Evolutionary conservation across 441 rosid species (phyloP).

Genomic region (Gossypium gossypioides): DNA sequence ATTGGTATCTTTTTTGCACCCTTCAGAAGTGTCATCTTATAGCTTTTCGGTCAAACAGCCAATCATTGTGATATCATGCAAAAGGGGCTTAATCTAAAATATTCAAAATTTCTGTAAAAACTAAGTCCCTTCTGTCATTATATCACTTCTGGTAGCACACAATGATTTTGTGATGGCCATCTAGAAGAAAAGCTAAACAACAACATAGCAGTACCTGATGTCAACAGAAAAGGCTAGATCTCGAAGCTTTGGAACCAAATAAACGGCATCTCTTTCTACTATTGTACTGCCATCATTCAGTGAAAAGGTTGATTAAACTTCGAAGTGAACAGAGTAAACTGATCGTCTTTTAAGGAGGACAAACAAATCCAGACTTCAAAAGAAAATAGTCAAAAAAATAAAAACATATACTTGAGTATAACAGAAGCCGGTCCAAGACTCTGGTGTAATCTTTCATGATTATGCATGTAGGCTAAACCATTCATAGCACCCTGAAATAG

Average conservation of each 20-base stretch:
- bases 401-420: conserved; percentile 59
- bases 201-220: conserved; percentile 41
- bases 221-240: conserved; percentile 92
- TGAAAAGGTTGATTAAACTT: conserved; percentile 2
- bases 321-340: not conserved
- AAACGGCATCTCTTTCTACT: conserved; percentile 63
- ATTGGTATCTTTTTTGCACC: not conserved
- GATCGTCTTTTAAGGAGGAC: not conserved
- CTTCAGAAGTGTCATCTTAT: not conserved
- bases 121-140: not conserved
- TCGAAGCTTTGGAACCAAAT: conserved; percentile 70
- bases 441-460: conserved; percentile 80
- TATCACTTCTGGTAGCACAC: not conserved
- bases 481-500: conserved; percentile 64
- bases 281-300: conserved; percentile 45
- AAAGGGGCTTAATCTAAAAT: not conserved
- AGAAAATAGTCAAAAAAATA: conserved; percentile 15
- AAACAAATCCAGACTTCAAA: conserved; percentile 6
- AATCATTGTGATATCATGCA: not conserved
- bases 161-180: not conserved
- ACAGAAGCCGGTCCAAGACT: conserved; percentile 92
- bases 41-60: not conserved
- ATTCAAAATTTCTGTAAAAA: not conserved
- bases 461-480: conserved; percentile 83
- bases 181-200: conserved; percentile 9